A percentile compares a stretch with the other conserved stretches of the same genome.
These are phyloP conservation scores for Jatropha podagrica DNA, from an alignment of 441 rosid genomes.

Conservation along the genomic window DNA sequence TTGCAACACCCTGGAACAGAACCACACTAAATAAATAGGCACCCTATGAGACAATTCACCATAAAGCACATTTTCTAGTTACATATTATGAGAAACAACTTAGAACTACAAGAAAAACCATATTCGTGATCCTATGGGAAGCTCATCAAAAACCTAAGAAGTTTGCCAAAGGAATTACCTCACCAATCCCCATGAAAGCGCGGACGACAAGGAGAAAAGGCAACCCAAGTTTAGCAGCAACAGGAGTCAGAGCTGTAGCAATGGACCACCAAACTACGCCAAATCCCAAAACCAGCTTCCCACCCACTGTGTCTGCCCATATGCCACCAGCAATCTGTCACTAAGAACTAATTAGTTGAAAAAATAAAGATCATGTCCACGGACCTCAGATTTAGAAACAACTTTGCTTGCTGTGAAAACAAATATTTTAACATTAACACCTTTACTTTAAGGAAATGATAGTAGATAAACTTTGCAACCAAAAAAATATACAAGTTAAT, in stretches of 20 bases:
- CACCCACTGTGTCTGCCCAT: slow-evolving; percentile 93
- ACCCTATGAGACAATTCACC: background rate
- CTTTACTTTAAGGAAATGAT: background rate
- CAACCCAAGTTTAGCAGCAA: slow-evolving; percentile 83
- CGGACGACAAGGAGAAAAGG: slow-evolving; percentile 81
- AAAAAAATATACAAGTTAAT: background rate
- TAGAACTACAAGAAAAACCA: background rate
- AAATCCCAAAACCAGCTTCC: slow-evolving; percentile 77
- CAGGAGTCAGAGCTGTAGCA: slow-evolving; percentile 77
- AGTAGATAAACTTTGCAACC: background rate
- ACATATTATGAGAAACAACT: background rate
- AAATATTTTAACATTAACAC: background rate
- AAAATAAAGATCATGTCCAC: background rate
- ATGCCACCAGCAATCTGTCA: slow-evolving; percentile 91
- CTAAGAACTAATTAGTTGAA: slow-evolving; percentile 23
- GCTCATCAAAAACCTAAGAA: background rate
- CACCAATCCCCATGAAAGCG: slow-evolving; percentile 93
- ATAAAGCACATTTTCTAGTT: background rate
- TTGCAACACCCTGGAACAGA: slow-evolving; percentile 78
- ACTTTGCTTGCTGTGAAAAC: too few relatives aligned
- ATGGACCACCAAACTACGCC: slow-evolving; percentile 95
- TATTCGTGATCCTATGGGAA: background rate
- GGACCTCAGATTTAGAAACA: background rate
- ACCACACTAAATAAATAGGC: slow-evolving; percentile 9
- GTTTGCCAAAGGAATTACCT: slow-evolving; percentile 42